Evolutionary conservation across 257 asterid species (phyloP).

Genomic region (Ilex asprella): DNA sequence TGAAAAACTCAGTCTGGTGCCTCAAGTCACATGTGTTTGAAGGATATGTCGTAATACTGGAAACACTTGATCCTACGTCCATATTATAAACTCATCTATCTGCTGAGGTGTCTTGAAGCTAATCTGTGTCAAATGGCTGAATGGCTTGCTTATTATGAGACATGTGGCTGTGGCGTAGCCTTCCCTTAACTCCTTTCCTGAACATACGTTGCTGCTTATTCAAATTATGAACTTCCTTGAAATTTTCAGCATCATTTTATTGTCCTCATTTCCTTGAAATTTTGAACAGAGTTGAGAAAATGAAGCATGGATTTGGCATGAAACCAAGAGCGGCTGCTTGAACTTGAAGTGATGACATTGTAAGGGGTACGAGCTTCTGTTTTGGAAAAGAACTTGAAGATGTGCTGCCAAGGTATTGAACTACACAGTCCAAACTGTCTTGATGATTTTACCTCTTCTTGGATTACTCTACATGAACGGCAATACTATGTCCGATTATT

Average conservation of each 20-base stretch:
- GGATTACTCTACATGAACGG: too few species aligned
- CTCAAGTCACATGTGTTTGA: not conserved
- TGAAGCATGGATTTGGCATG: slow-evolving; percentile 87
- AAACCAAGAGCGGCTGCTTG: slow-evolving; percentile 43
- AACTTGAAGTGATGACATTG: not conserved
- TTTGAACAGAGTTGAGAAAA: slow-evolving; percentile 60
- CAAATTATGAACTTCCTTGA: not conserved
- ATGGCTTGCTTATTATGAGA: not conserved
- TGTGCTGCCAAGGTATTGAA: not conserved
- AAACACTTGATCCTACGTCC: not conserved
- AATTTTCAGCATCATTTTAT: not conserved
- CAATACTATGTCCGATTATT: too few species aligned
- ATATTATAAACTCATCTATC: not conserved
- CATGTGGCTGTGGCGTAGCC: not conserved
- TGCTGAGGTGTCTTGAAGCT: not conserved
- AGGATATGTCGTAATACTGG: not conserved
- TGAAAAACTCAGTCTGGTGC: too few species aligned
- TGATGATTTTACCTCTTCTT: too few species aligned
- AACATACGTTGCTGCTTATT: not conserved
- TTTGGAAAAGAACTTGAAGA: not conserved
- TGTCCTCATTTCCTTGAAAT: slow-evolving; percentile 14
- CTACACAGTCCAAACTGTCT: too few species aligned
- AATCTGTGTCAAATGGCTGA: not conserved
- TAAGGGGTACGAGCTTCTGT: not conserved
- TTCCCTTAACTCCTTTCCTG: not conserved